Evolutionary conservation across 495 filamentous ascomycete genomes (phyloP), one percentile per base, ranked within the genome.

Genomic region (Articulospora tetracladia): DNA sequence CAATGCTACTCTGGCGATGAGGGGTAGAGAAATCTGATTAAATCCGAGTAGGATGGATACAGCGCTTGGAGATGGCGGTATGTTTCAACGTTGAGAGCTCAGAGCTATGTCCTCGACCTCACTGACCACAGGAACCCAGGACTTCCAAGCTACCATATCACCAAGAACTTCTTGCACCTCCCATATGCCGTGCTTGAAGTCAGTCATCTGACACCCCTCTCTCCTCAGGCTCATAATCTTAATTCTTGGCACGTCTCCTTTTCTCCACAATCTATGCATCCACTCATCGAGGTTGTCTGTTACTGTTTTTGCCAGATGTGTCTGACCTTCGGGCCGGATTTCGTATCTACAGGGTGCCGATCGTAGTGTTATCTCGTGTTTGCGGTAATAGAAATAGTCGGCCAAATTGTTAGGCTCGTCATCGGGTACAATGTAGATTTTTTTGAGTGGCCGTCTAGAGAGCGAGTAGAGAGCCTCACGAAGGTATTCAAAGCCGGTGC

Each of bases 101-200:
- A 15, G 30, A n/a, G n/a, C n/a, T n/a, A n/a, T n/a, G n/a, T n/a
- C 15, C 17, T 17, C 24, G 48, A 47, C 32, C 39, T 57, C 34
- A 26, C 56, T 26, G 47, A 56, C 32, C n/a, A n/a, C 49, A 27
- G 59, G 59, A 22, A 34, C 25, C 63, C 63, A 66, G 1, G 44
- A 62, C 27, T 62, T 62, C 63, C 63, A 66, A 52, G 47, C 26
- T 20, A 24, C 41, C 63, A 66, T 62, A 53, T 62, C 59, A 10
- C 63, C 59, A 15, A 62, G 27, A 34, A 24, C 36, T 23, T 41
- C 36, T 26, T 66, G 59, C 17, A 62, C 50, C 17, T 59, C 59
- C 55, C 48, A 62, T 6, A 59, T n/a, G 0, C 50, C 59, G 11
- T 59, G 36, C 46, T 39, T 56, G 30, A 55, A 65, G 19, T 59